Evolutionary conservation across 495 filamentous ascomycete species (phyloP), one percentile per base, ranked within the genome.

Genomic region (Penicillium ucsense): DNA sequence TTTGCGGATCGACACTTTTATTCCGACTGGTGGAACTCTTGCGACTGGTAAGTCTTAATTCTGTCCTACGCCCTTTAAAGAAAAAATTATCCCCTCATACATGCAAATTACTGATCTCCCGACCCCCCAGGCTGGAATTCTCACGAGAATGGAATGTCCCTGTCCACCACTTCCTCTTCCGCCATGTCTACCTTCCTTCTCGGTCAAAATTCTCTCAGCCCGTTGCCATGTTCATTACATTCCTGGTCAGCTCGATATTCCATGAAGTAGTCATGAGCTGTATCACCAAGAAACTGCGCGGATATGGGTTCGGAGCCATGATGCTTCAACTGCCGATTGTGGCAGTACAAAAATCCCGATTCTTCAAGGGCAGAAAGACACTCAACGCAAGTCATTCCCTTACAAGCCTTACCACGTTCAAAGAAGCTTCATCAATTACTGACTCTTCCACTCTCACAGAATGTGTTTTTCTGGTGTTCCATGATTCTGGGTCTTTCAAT

Each of bases 251-350:
- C 56, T 84, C 92, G 35, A 50, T 92, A 11, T 90, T 88, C 12
- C 92, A 98, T 63, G 92, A 98, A 62, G 78, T 98, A 31, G 87
- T 98, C 49, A 92, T 98, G 88, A 88, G 86, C 32, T 96, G 91
- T 60, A 97, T 98, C 62, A 96, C 91, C 41, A 90, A 96, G 72
- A 97, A 98, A 66, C 71, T 98, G 35, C 74, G 92, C 30, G 92
- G 92, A 1, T 97, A 97, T 60, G 92, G 92, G 5, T 94, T 95
- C 61, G 55, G 92, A 8, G 84, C 86, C 45, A 89, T 95, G 81
- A 98, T 98, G 92, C 65, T 90, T 47, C 92, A 98, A 71, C 70
- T 98, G 49, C 92, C 92, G 0, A 94, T 97, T 50, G 86, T 96
- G 41, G 84, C 90, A 60, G 66, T 96, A 38, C 92, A 98, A 72